Conservation (phyloP, 1,284 basidiomycete genomes). For the Pseudozyma thailandica region DNA sequence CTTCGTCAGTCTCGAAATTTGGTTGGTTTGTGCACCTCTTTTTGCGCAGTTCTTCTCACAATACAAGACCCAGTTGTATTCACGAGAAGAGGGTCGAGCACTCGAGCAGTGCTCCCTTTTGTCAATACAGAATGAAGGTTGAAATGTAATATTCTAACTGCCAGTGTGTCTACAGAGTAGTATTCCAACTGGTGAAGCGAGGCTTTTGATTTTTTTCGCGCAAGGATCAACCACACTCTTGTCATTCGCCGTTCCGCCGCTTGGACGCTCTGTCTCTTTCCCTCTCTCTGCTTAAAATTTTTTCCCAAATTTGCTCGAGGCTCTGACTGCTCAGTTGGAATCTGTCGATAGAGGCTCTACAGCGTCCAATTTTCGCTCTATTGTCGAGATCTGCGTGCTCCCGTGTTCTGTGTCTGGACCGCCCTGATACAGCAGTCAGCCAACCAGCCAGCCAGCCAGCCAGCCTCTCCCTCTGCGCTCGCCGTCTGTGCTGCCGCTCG, state of each 20-base stretch:
- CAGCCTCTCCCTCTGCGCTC: not conserved
- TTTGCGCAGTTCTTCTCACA: not conserved
- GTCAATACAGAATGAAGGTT: too few species aligned
- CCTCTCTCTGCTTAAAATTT: too few species aligned
- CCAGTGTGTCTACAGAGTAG: too few species aligned
- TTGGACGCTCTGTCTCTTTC: not conserved
- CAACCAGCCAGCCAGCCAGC: not conserved
- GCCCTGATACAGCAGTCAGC: too few species aligned
- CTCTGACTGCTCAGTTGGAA: not conserved
- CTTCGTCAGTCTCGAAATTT: not conserved
- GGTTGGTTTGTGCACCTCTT: not conserved
- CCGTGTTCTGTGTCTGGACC: constrained; percentile 17
- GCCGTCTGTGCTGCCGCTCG: constrained; percentile 10
- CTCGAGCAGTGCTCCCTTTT: too few species aligned
- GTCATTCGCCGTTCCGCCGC: constrained; percentile 1
- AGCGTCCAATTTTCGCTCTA: not conserved
- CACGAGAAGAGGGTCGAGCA: too few species aligned
- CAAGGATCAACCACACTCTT: not conserved
- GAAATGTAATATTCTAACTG: too few species aligned
- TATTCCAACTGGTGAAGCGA: too few species aligned
- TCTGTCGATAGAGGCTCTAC: not conserved
- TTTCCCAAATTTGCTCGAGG: not conserved
- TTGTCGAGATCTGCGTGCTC: constrained; percentile 19
- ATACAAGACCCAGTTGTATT: too few species aligned
- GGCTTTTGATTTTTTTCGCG: not conserved